Base-by-base conservation (phyloP, 2,329 filamentous ascomycete genomes). In the Trichoderma sp. region DNA sequence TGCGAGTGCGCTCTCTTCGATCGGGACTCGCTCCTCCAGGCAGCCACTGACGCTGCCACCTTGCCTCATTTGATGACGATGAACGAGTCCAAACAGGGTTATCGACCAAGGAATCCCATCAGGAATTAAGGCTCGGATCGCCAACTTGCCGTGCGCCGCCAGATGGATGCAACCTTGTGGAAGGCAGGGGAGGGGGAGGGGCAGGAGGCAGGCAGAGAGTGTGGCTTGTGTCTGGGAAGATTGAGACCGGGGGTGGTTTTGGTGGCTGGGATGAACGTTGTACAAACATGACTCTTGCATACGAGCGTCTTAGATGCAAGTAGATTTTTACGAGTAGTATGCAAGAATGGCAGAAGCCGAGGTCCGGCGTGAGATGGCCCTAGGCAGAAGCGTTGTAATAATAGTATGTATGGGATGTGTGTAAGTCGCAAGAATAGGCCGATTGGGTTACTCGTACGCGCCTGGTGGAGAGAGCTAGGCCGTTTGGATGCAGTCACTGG, bases 381-480 rank as follows among this genome's bases (percentile, higher is more conserved):
- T 5, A 14, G 12, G 34, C 34, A 39, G 10, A 14, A 14, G 14
- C 12, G 34, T 39, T 5, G 3, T 14, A 39, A 39, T 14, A 14
- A 14, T 39, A 39, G 9, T 14, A 39, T 39, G 2, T 39, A 39
- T 34, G 7, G 21, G 21, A 24, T 24, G 34, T 24, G 34, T 39
- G 34, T 24, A 24, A 24, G 34, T 34, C 30, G 30, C 34, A 14
- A 39, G 34, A 39, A 14, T 5, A 39, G 12, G 12, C 34, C 3
- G 10, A 15, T 28, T 21, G 15, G 6, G 7, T 52, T 21, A 52
- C 4, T 30, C 6, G 57, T 54, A 52, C 48, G 47, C 47, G 58
- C 58, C 58, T 54, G 6, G 39, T 44, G 10, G 39, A 54, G 57
- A 26, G 21, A 30, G 41, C 57, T 60, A 60, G 21, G 10, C 47